Percentiles rank a stretch among this genome's conserved stretches.
phyloP scores from a whole-genome alignment of 164 flowering plant species.

The Vitis amurensis region DNA sequence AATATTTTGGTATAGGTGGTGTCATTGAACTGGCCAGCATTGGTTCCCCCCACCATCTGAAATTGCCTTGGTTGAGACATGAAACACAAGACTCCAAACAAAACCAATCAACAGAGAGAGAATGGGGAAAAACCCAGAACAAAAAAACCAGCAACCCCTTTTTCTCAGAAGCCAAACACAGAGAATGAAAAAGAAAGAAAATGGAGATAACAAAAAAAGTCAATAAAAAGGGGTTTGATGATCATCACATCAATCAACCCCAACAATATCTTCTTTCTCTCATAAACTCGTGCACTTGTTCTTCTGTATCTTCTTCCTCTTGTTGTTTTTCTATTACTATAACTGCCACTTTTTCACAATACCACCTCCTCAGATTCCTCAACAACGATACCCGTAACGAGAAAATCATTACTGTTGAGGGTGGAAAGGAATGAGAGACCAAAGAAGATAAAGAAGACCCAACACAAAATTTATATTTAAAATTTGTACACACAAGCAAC shows the following conservation, averaged over 20 bases:
- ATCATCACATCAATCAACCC: slow-evolving; percentile 26
- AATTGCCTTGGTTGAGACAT: slow-evolving; percentile 63
- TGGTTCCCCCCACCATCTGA: slow-evolving; percentile 47
- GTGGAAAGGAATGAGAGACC: slow-evolving; percentile 13
- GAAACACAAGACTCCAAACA: slow-evolving; percentile 2
- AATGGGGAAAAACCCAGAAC: neutral
- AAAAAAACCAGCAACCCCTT: neutral
- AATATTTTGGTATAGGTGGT: slow-evolving; percentile 64
- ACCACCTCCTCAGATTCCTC: slow-evolving; percentile 45
- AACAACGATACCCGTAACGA: slow-evolving; percentile 49
- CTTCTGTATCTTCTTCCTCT: slow-evolving; percentile 12
- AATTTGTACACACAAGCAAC: neutral
- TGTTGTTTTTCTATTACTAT: slow-evolving; percentile 2
- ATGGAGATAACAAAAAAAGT: slow-evolving; percentile 8
- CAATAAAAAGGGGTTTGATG: slow-evolving; percentile 5
- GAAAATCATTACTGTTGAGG: slow-evolving; percentile 47
- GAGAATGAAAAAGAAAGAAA: slow-evolving; percentile 1
- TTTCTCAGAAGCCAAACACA: slow-evolving; percentile 7
- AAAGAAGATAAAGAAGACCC: slow-evolving; percentile 9
- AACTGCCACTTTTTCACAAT: slow-evolving; percentile 32
- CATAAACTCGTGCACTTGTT: slow-evolving; percentile 24
- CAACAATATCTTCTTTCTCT: neutral
- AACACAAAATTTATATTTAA: neutral
- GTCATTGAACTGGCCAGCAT: slow-evolving; percentile 43
- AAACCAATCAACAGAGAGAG: neutral